Conservation (phyloP, 805 yeast genomes). For the Kuraishia capsulata region DNA sequence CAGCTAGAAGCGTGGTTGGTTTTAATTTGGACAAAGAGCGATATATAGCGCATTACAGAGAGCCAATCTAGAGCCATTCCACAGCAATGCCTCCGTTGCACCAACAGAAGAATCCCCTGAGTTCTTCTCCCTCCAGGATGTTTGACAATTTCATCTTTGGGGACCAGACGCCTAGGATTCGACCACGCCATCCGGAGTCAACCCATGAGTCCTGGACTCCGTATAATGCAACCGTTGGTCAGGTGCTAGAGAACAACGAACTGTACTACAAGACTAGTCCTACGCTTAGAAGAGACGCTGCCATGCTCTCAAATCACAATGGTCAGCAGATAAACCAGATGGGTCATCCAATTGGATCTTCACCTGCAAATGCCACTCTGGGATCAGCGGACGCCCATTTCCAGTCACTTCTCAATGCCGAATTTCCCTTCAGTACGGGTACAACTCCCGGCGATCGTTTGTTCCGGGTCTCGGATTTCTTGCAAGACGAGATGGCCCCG, state of each 20-base stretch:
- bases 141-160: constrained; percentile 1
- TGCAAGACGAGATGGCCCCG: constrained; percentile 1
- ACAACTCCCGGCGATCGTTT: constrained; percentile 1
- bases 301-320: not conserved
- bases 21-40: too few relatives aligned
- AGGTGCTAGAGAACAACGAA: not conserved
- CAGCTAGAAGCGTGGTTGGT: too few relatives aligned
- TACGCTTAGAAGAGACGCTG: not conserved
- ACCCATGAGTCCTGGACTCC: not conserved
- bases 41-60: too few relatives aligned
- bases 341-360: not conserved
- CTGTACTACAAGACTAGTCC: not conserved
- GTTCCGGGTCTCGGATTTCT: constrained; percentile 3
- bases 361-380: not conserved
- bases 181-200: too few relatives aligned
- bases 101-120: constrained; percentile 1
- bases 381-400: not conserved
- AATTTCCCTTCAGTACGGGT: not conserved
- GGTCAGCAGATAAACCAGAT: not conserved
- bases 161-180: not conserved
- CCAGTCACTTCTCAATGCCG: not conserved
- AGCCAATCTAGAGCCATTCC: too few relatives aligned
- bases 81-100: too few relatives aligned
- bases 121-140: constrained; percentile 5
- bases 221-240: not conserved